Evolutionary conservation across 140 eudicot genomes (phyloP).

Genomic region (Ambrosia hybrid): DNA sequence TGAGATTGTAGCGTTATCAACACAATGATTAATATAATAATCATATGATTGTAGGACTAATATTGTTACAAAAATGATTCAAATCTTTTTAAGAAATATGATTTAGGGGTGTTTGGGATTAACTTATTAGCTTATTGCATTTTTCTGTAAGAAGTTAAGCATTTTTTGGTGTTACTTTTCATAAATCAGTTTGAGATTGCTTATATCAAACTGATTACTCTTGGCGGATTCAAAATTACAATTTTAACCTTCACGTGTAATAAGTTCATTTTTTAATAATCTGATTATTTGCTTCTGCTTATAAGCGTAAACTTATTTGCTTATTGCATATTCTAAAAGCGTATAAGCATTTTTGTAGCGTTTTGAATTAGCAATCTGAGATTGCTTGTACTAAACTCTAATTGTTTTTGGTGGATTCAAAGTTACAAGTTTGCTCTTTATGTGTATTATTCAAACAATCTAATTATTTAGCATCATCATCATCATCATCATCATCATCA

Average conservation of each 20-base stretch:
- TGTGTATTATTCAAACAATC: neutral
- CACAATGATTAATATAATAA: neutral
- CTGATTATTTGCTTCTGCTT: neutral
- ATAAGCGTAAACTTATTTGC: neutral
- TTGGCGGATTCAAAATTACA: neutral
- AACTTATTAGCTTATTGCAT: neutral
- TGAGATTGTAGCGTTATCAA: conserved; percentile 21
- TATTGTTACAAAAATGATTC: neutral
- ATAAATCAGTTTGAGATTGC: conserved; percentile 6
- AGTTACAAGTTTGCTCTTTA: neutral
- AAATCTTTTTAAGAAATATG: conserved; percentile 34
- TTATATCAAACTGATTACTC: neutral
- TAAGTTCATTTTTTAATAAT: too few species aligned
- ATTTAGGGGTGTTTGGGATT: conserved; percentile 6
- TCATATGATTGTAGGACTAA: neutral
- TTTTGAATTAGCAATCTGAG: neutral
- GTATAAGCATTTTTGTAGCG: neutral
- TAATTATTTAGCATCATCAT: neutral
- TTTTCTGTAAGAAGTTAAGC: neutral
- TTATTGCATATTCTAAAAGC: neutral
- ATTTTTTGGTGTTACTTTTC: neutral
- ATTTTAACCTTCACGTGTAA: too few species aligned
- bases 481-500: too few species aligned
- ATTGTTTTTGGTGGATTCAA: neutral
- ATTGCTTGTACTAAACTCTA: neutral